Percentiles rank a stretch among this genome's conserved stretches.
Evolutionary conservation across 805 yeast species (phyloP).

Genomic region (Saccharomycopsis synnaedendra): DNA sequence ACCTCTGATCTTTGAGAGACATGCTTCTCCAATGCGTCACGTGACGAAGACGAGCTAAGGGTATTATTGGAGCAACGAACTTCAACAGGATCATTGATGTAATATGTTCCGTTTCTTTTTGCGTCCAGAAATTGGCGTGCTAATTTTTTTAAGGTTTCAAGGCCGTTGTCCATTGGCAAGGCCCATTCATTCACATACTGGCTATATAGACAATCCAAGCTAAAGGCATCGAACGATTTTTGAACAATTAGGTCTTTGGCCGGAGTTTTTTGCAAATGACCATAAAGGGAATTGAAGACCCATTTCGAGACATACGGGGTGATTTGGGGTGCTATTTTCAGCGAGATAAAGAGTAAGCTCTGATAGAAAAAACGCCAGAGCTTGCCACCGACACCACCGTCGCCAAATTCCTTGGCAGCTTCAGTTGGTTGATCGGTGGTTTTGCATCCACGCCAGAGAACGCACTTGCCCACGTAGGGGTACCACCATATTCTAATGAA

Average conservation of each 20-base stretch:
- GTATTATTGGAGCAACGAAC: slow-evolving; percentile 84
- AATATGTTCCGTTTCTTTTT: slow-evolving; percentile 48
- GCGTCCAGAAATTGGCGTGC: slow-evolving; percentile 53
- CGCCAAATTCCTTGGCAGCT: not conserved
- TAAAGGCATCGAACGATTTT: slow-evolving; percentile 74
- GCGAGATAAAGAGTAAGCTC: slow-evolving; percentile 67
- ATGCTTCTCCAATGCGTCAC: slow-evolving; percentile 19
- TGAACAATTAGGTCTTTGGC: slow-evolving; percentile 41
- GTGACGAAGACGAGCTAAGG: slow-evolving; percentile 15
- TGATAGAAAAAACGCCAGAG: slow-evolving; percentile 76
- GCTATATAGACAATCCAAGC: slow-evolving; percentile 90
- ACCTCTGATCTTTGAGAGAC: slow-evolving; percentile 23
- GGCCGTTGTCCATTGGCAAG: slow-evolving; percentile 75
- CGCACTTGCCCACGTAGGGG: slow-evolving; percentile 79
- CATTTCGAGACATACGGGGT: slow-evolving; percentile 82
- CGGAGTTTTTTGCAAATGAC: slow-evolving; percentile 35
- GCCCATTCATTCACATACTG: slow-evolving; percentile 98
- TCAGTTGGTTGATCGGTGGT: slow-evolving; percentile 34
- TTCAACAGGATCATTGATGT: slow-evolving; percentile 92
- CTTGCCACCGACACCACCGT: not conserved
- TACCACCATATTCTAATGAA: slow-evolving; percentile 96
- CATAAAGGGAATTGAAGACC: slow-evolving; percentile 79
- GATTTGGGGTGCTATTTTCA: slow-evolving; percentile 55
- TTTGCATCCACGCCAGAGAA: slow-evolving; percentile 83
- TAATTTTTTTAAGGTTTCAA: slow-evolving; percentile 55